Evolutionary conservation across 2,329 filamentous ascomycete genomes (phyloP).

Genomic region (Triangularia setosa): DNA sequence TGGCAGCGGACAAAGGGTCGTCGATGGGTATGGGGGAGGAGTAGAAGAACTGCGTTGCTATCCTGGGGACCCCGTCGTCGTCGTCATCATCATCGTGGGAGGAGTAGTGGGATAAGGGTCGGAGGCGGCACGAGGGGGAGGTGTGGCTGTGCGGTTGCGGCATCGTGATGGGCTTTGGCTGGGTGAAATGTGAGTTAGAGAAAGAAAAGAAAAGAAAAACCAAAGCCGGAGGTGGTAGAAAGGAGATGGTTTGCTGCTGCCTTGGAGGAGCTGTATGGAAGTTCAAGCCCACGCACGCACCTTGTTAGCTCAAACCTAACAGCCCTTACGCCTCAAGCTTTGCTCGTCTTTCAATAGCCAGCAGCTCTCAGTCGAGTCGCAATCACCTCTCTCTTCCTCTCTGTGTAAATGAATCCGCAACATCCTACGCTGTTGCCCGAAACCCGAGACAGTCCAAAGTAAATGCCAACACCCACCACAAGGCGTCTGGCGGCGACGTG

Average conservation of each 20-base stretch:
- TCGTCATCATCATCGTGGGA: background rate
- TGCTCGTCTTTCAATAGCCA: too few species aligned
- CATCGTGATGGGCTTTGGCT: background rate
- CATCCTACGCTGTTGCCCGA: background rate
- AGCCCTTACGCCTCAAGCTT: too few species aligned
- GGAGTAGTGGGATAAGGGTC: background rate
- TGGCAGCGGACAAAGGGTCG: slow-evolving; percentile 70
- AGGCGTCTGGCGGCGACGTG: background rate
- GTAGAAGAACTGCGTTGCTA: slow-evolving; percentile 74
- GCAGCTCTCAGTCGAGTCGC: background rate
- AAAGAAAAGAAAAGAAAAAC: background rate
- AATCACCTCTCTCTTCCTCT: background rate
- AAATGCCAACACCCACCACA: background rate
- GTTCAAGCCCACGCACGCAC: too few species aligned
- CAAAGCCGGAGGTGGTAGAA: background rate
- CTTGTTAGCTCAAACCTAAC: too few species aligned
- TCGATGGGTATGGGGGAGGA: slow-evolving; percentile 78
- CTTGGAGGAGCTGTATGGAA: background rate
- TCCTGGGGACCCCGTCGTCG: background rate
- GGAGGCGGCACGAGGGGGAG: background rate
- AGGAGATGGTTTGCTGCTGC: background rate
- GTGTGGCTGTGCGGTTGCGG: background rate
- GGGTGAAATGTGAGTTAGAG: background rate
- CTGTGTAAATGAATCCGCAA: background rate
- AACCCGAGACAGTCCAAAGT: background rate